phyloP scores from a whole-genome alignment of 441 rosid species.

The Viola pubescens region DNA sequence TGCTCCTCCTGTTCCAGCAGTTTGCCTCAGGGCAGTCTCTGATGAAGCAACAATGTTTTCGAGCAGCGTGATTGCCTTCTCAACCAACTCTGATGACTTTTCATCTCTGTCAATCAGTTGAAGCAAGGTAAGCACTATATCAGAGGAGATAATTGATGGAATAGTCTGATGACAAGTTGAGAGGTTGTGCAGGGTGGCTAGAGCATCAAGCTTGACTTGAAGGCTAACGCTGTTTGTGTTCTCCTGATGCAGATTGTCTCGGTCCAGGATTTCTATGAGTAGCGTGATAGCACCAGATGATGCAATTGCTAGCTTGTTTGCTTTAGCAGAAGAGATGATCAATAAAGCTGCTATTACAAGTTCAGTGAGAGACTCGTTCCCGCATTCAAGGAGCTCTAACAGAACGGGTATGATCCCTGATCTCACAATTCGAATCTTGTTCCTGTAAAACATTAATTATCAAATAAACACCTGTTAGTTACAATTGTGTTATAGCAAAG shows the following conservation, averaged over 20 bases:
- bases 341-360: slow-evolving; percentile 46
- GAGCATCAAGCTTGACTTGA: slow-evolving; percentile 50
- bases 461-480: neutral
- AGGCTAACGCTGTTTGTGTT: slow-evolving; percentile 14
- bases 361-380: slow-evolving; percentile 34
- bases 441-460: slow-evolving; percentile 31
- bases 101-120: slow-evolving; percentile 31
- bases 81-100: slow-evolving; percentile 39
- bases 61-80: slow-evolving; percentile 55
- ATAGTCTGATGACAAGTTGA: slow-evolving; percentile 51
- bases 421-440: slow-evolving; percentile 60
- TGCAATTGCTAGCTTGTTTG: slow-evolving; percentile 53
- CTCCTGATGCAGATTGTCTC: slow-evolving; percentile 4
- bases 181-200: slow-evolving; percentile 70
- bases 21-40: slow-evolving; percentile 27
- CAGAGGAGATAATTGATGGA: slow-evolving; percentile 45
- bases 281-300: slow-evolving; percentile 46
- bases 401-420: slow-evolving; percentile 51
- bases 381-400: slow-evolving; percentile 48
- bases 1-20: slow-evolving; percentile 27
- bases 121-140: slow-evolving; percentile 39
- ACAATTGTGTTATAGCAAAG: neutral
- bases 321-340: slow-evolving; percentile 58
- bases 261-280: slow-evolving; percentile 32
- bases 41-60: slow-evolving; percentile 38